Conservation (phyloP, 1,139 yeast species). For the Suhomyces bolitotheri region DNA sequence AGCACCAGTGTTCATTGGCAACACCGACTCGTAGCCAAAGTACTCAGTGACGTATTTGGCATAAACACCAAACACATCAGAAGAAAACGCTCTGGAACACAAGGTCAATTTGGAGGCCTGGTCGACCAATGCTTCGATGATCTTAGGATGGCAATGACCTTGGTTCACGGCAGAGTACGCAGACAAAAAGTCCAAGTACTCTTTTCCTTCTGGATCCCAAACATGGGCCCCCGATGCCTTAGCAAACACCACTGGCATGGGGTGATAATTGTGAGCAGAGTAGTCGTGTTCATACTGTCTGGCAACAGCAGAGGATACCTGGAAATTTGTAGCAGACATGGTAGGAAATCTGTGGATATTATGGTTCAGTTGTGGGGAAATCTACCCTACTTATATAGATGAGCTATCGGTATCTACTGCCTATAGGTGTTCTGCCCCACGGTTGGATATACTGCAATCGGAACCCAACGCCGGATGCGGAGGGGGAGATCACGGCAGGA, state of each 20-base stretch:
- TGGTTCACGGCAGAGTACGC: slow-evolving; percentile 98
- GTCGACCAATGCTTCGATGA: slow-evolving; percentile 77
- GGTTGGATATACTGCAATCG: slow-evolving; percentile 5
- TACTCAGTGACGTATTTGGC: slow-evolving; percentile 88
- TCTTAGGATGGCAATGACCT: slow-evolving; percentile 97
- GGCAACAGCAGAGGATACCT: slow-evolving; percentile 66
- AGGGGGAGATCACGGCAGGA: slow-evolving; percentile 4
- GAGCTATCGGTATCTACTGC: slow-evolving; percentile 16
- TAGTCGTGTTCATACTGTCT: slow-evolving; percentile 70
- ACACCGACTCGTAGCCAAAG: slow-evolving; percentile 87
- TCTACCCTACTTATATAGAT: slow-evolving; percentile 6
- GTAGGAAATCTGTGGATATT: neutral
- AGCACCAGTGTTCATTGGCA: slow-evolving; percentile 99
- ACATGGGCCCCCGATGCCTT: slow-evolving; percentile 89
- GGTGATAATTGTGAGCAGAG: slow-evolving; percentile 97
- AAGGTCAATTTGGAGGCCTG: slow-evolving; percentile 85
- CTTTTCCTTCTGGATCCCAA: slow-evolving; percentile 97
- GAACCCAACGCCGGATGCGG: slow-evolving; percentile 10
- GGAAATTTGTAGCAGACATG: slow-evolving; percentile 27
- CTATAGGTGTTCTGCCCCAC: slow-evolving; percentile 16
- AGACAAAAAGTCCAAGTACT: slow-evolving; percentile 81
- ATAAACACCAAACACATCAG: slow-evolving; percentile 82
- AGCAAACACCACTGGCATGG: slow-evolving; percentile 90
- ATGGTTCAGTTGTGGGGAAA: neutral
- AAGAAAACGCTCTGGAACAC: slow-evolving; percentile 90